Conservation (phyloP, 495 filamentous ascomycete genomes). For the Tuber microsphaerosporum region DNA sequence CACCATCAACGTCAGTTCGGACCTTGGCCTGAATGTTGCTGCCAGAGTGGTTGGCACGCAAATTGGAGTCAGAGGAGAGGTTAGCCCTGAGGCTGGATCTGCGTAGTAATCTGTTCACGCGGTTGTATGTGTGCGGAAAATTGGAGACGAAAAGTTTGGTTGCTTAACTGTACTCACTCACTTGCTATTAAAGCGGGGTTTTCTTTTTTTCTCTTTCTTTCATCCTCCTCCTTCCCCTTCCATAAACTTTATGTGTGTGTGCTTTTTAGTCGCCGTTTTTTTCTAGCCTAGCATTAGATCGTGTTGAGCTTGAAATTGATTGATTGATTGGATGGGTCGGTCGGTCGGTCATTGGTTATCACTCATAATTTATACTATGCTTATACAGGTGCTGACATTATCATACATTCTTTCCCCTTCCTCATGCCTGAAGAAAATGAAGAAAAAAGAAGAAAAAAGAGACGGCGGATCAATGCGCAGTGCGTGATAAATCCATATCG, state of each 20-base stretch:
- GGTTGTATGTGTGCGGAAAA: neutral
- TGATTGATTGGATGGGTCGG: too few species aligned
- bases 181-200: neutral
- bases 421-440: neutral
- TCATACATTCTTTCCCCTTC: neutral
- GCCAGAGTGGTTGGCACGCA: conserved; percentile 79
- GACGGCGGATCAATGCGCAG: too few species aligned
- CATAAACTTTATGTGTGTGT: neutral
- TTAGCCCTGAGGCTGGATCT: conserved; percentile 44
- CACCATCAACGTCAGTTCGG: conserved; percentile 72
- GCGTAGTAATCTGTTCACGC: neutral
- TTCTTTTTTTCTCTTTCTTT: neutral
- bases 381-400: neutral
- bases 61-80: conserved; percentile 68
- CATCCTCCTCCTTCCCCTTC: neutral
- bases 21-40: conserved; percentile 69
- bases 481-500: too few species aligned
- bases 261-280: neutral
- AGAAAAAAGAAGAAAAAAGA: neutral
- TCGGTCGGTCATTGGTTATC: neutral
- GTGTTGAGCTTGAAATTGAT: neutral
- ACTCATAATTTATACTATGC: neutral
- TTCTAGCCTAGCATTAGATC: neutral
- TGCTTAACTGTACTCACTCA: neutral
- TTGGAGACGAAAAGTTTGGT: neutral